Percentiles rank a stretch among this genome's conserved stretches.
These are phyloP conservation scores for Didymella keratinophila DNA, from an alignment of 2,329 filamentous ascomycete genomes.

Conservation along the genomic window DNA sequence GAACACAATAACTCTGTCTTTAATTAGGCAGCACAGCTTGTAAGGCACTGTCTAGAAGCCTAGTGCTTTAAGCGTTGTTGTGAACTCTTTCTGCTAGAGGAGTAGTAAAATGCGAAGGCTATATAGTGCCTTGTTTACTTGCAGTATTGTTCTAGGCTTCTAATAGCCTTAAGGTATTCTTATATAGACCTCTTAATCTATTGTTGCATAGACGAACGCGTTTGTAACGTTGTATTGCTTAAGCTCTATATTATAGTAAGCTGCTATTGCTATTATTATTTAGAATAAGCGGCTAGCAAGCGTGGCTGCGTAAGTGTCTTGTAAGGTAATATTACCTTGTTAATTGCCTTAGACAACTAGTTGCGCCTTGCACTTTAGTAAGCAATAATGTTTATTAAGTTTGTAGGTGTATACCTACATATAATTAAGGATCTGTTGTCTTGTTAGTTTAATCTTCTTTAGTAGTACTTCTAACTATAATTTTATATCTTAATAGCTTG, in stretches of 20 bases:
- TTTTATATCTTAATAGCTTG: too few relatives aligned
- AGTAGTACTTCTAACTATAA: too few relatives aligned
- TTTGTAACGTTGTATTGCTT: not conserved
- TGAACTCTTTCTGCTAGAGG: not conserved
- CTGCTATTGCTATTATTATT: not conserved
- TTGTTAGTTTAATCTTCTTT: not conserved
- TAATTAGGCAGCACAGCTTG: not conserved
- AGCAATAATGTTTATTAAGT: not conserved
- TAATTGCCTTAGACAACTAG: not conserved
- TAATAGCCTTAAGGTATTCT: not conserved
- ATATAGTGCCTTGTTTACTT: not conserved
- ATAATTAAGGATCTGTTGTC: not conserved
- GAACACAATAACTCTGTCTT: not conserved
- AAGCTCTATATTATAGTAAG: not conserved
- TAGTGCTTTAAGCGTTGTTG: not conserved
- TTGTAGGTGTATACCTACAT: conserved; percentile 2
- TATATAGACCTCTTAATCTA: not conserved
- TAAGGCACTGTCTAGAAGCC: not conserved
- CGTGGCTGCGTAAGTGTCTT: too few relatives aligned
- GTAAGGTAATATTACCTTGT: not conserved
- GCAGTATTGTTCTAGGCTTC: not conserved
- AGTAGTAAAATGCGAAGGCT: not conserved
- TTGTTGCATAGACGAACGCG: not conserved
- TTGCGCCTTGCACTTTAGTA: not conserved
- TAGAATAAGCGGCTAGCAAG: not conserved